These are phyloP conservation scores for Cryptococcus sp. DNA, from an alignment of 1,284 basidiomycete species.

Conservation along the genomic window DNA sequence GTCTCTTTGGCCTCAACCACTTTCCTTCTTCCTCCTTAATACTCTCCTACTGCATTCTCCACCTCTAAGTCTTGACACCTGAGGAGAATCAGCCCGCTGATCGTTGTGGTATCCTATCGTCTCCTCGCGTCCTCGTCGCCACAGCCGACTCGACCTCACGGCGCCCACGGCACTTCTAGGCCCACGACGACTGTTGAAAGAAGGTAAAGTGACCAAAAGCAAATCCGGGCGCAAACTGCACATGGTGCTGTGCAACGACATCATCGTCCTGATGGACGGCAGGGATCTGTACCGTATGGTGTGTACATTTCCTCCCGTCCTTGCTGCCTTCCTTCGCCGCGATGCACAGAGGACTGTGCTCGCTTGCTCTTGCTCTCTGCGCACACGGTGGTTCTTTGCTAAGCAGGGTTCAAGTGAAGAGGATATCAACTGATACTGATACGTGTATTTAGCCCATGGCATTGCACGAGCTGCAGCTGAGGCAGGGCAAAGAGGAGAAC, in stretches of 20 bases:
- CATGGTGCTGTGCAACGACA: slow-evolving; percentile 77
- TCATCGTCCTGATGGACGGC: slow-evolving; percentile 73
- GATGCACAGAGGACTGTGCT: too few species aligned
- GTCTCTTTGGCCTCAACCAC: background rate
- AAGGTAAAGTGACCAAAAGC: slow-evolving; percentile 75
- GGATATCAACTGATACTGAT: slow-evolving; percentile 70
- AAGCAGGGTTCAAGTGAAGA: background rate
- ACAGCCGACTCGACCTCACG: slow-evolving; percentile 81
- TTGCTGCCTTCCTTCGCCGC: background rate
- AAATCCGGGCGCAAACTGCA: slow-evolving; percentile 79
- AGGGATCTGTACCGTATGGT: slow-evolving; percentile 80
- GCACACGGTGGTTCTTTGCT: background rate
- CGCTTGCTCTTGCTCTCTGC: too few species aligned
- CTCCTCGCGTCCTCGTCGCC: background rate
- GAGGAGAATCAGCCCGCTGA: too few species aligned
- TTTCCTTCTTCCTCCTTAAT: background rate
- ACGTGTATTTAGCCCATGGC: slow-evolving; percentile 54
- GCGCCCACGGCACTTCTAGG: slow-evolving; percentile 81
- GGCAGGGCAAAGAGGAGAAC: slow-evolving; percentile 60
- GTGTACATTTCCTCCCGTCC: slow-evolving; percentile 35
- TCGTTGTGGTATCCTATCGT: too few species aligned
- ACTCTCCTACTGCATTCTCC: background rate
- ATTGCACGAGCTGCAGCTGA: slow-evolving; percentile 45
- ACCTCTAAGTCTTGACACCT: too few species aligned
- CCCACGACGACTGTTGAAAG: slow-evolving; percentile 70